These are phyloP conservation scores for Torulaspora delbrueckii DNA, from an alignment of 805 yeast species.

Conservation along the genomic window DNA sequence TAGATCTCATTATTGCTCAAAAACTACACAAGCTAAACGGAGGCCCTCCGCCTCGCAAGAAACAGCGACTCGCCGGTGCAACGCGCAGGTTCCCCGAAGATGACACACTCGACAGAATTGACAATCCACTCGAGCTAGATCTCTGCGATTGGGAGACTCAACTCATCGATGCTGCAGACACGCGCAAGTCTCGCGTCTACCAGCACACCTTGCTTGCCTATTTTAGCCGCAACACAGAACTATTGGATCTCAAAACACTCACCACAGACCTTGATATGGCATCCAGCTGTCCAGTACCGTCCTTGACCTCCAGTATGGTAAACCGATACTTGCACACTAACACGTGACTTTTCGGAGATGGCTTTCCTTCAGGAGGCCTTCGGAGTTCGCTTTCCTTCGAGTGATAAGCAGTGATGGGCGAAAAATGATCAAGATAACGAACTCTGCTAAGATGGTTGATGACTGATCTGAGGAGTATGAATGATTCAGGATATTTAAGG, in stretches of 20 bases:
- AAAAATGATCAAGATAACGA: neutral
- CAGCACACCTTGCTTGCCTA: conserved; percentile 16
- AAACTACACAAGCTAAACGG: conserved; percentile 14
- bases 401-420: neutral
- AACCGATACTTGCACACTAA: conserved; percentile 11
- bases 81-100: conserved; percentile 12
- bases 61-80: conserved; percentile 1
- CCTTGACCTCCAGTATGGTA: conserved; percentile 7
- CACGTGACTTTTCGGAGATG: conserved; percentile 8
- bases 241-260: neutral
- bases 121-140: conserved; percentile 23
- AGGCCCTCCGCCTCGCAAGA: conserved; percentile 6
- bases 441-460: neutral
- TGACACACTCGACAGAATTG: conserved; percentile 19
- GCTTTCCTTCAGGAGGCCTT: conserved; percentile 5
- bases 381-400: conserved; percentile 1
- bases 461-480: neutral
- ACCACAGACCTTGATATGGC: neutral
- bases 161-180: conserved; percentile 18
- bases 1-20: conserved; percentile 10
- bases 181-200: conserved; percentile 14
- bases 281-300: conserved; percentile 4
- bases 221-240: conserved; percentile 4
- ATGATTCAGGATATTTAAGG: too few relatives aligned
- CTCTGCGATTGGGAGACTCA: conserved; percentile 27